Evolutionary conservation across 2,329 filamentous ascomycete species (phyloP), one percentile per base, ranked within the genome.

Genomic region (Tolypocladium paradoxum): DNA sequence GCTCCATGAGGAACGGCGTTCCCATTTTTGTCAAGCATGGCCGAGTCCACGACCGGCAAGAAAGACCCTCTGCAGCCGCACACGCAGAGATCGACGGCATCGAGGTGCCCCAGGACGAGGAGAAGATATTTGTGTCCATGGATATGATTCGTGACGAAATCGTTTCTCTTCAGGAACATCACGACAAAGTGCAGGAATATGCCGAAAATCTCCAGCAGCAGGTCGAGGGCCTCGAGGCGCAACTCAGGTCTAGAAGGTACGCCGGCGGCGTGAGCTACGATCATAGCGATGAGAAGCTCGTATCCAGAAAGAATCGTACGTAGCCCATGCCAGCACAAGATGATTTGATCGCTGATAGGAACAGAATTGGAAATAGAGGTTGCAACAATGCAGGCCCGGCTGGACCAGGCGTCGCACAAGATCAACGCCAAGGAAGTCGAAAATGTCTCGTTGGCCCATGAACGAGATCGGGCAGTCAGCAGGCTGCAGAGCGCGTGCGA

Each of bases 401-500:
- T 88, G 1, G 81, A 85, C 55, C 76, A 83, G 57, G 75, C 79
- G 37, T 81, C 83, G 52, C 79, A 79, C 46, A 84, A 84, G 62
- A 71, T 79, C 27, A 81, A 77, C 55, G 74, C 81, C n/a, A 74
- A 77, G 36, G 81, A 86, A 50, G 82, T 83, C 51, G 78, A 83
- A 56, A 82, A 79, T 54, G 79, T 84, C 56, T 78, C 82, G 4
- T 68, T 87, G 43, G 74, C 76, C 3, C 75, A 79, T 33, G 85
- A 88, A 65, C 78, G 83, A 33, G 84, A 88, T 58, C 80, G 82
- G 48, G 78, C 85, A 37, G 73, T 85, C 49, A 76, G 76, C 50
- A 83, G 84, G 60, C 73, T 84, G 6, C 78, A 79, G 31, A 75
- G 82, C 50, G 82, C 82, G 5, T 83, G 79, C 40, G 73, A 77